Evolutionary conservation across 495 filamentous ascomycete species (phyloP), one percentile per base, ranked within the genome.

Genomic region (Trichoderma parareesei): DNA sequence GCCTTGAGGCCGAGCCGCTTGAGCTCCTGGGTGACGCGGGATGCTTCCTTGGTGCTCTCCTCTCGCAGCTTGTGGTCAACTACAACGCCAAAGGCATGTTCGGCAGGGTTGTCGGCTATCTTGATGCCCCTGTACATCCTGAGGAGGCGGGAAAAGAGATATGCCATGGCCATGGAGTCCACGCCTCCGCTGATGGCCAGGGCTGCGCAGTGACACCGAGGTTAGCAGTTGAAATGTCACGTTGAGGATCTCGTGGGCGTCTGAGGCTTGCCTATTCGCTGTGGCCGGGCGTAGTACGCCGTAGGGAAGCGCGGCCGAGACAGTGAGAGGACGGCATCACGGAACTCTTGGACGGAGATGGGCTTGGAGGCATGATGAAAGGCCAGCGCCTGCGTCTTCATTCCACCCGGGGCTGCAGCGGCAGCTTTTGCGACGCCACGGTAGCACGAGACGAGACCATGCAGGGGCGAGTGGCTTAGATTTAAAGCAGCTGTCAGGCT

Each of bases 81-180:
- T 18, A 97, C 81, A 67, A 94, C 82, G 4, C 82, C 88, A 8
- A 77, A 77, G 42, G 93, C 83, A 1, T 69, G 68, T 42, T 78
- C 66, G 27, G 77, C 59, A 44, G 68, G 69, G 66, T 78, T 72
- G 65, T 78, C 75, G 13, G 69, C 69, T 27, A 81, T 62, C 60
- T 41, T 72, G 65, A 77, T 69, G 40, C 65, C 60, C 10, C 55
- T 33, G 38, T 68, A 53, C 64, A 5, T 67, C 65, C 37, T 74
- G 66, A 65, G 72, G 35, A 70, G 44, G 14, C 79, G 74, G 46
- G 72, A 73, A 67, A 86, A 92, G n/a, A 98, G 81, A 65, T 77
- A 82, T 49, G 92, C 91, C 44, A 98, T 78, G 27, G 93, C 93
- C 92, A 97, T 98, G 5, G 94, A 98, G 70, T 98, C 94, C 14